phyloP scores from a whole-genome alignment of 768 basidiomycete species.

The Pulveroboletus sp. region DNA sequence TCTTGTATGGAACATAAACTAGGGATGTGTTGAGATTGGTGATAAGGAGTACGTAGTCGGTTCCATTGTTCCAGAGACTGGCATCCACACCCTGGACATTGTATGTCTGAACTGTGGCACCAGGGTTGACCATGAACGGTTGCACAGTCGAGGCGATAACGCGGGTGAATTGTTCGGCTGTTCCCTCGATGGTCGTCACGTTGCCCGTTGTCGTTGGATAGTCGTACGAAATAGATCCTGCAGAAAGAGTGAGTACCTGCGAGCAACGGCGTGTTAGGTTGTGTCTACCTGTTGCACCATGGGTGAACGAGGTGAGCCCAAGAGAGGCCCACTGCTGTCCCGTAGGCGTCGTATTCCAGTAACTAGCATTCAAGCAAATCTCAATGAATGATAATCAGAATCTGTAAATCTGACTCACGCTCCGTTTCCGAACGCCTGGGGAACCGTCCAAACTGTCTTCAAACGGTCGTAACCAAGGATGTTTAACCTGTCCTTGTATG shows the following conservation, averaged over 20 bases:
- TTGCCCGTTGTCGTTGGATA: slow-evolving; percentile 24
- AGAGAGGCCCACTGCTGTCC: slow-evolving; percentile 29
- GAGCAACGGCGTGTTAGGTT: not conserved
- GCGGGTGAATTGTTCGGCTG: slow-evolving; percentile 1
- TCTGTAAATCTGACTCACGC: slow-evolving; percentile 20
- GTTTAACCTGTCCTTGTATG: slow-evolving; percentile 56
- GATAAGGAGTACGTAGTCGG: slow-evolving; percentile 19
- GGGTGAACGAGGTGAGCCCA: slow-evolving; percentile 22
- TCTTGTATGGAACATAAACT: slow-evolving; percentile 16
- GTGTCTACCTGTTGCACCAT: slow-evolving; percentile 24
- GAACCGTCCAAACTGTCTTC: slow-evolving; percentile 74
- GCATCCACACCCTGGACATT: slow-evolving; percentile 20
- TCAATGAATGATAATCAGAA: not conserved
- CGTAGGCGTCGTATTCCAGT: slow-evolving; percentile 28
- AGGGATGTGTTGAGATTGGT: slow-evolving; percentile 6
- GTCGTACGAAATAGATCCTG: slow-evolving; percentile 28
- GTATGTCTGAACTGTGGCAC: slow-evolving; percentile 4
- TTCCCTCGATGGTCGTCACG: slow-evolving; percentile 23
- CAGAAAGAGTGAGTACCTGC: not conserved
- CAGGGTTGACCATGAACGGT: slow-evolving; percentile 21
- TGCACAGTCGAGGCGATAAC: slow-evolving; percentile 9
- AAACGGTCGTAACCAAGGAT: slow-evolving; percentile 63
- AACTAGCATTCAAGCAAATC: slow-evolving; percentile 11
- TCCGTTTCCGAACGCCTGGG: slow-evolving; percentile 69
- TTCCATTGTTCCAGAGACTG: slow-evolving; percentile 22